These are phyloP conservation scores for Anisodus acutangulus DNA, from an alignment of 257 asterid species.

Conservation along the genomic window DNA sequence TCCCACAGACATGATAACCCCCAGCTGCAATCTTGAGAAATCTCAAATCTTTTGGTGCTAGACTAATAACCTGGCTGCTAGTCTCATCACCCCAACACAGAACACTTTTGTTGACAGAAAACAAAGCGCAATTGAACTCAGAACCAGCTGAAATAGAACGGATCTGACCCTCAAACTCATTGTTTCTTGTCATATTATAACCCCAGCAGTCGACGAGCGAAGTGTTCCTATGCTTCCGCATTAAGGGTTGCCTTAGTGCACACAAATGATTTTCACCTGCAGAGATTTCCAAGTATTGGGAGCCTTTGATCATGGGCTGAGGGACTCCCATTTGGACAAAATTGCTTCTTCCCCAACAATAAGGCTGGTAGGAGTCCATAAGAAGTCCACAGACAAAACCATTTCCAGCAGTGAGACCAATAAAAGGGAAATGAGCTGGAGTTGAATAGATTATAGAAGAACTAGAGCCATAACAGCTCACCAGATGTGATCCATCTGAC, in stretches of 20 bases:
- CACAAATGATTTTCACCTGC: constrained; percentile 94
- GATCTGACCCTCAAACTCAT: constrained; percentile 74
- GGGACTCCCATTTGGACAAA: constrained; percentile 68
- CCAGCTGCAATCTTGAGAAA: constrained; percentile 82
- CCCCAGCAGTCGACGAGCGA: constrained; percentile 95
- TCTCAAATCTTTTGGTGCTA: constrained; percentile 55
- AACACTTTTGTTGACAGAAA: constrained; percentile 73
- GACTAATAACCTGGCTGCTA: constrained; percentile 60
- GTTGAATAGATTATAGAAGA: constrained; percentile 60
- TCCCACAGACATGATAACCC: constrained; percentile 95
- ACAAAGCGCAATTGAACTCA: constrained; percentile 76
- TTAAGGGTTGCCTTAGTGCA: constrained; percentile 75
- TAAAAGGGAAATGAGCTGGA: constrained; percentile 56
- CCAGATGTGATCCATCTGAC: constrained; percentile 81
- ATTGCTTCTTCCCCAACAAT: constrained; percentile 85
- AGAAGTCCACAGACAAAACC: constrained; percentile 84
- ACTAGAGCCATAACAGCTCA: constrained; percentile 77
- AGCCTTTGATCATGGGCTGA: constrained; percentile 45
- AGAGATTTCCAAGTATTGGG: constrained; percentile 76
- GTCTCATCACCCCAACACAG: constrained; percentile 92
- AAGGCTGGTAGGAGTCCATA: constrained; percentile 63
- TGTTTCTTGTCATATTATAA: constrained; percentile 76
- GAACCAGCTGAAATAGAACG: constrained; percentile 88
- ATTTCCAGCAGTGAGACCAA: constrained; percentile 77
- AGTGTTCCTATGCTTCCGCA: constrained; percentile 61